phyloP scores from a whole-genome alignment of 1,284 basidiomycete genomes.

The Veloporphyrellus conicus region DNA sequence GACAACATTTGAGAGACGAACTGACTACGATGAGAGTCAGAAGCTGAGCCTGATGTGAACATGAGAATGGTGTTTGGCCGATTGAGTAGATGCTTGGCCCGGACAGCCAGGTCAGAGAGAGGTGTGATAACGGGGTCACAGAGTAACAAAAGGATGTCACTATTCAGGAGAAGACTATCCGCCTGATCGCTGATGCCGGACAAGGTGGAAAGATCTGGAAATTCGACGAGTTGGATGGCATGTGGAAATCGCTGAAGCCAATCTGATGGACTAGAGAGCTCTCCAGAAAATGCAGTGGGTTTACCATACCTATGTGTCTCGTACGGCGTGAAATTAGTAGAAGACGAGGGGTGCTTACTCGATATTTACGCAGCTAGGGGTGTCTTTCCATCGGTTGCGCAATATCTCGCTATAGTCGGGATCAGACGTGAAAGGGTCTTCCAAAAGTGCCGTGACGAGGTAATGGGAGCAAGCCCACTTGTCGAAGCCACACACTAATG shows the following conservation, averaged over 20 bases:
- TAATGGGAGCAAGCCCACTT: conserved; percentile 48
- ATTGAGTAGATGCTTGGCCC: conserved; percentile 36
- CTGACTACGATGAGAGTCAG: conserved; percentile 8
- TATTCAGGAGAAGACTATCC: conserved; percentile 39
- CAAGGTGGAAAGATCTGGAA: conserved; percentile 30
- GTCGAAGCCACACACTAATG: conserved; percentile 53
- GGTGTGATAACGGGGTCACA: conserved; percentile 54
- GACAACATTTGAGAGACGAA: conserved; percentile 20
- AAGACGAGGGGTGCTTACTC: conserved; percentile 37
- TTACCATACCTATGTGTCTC: conserved; percentile 22
- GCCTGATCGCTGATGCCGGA: conserved; percentile 14
- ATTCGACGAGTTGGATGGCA: conserved; percentile 48
- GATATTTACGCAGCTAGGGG: conserved; percentile 34
- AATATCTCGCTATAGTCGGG: conserved; percentile 38
- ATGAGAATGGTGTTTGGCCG: conserved; percentile 53
- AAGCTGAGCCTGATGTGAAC: conserved; percentile 36
- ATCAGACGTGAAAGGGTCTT: conserved; percentile 59
- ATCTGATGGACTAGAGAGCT: conserved; percentile 40
- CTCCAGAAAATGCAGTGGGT: conserved; percentile 15
- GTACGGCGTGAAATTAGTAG: neutral
- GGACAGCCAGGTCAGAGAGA: conserved; percentile 36
- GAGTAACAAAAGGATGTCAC: conserved; percentile 58
- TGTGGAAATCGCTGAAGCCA: conserved; percentile 52
- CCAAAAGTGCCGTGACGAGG: conserved; percentile 63
- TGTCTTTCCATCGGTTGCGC: conserved; percentile 43